Evolutionary conservation across 164 flowering plant genomes (phyloP), one percentile per base, ranked within the genome.

Genomic region (Akebia trifoliata): DNA sequence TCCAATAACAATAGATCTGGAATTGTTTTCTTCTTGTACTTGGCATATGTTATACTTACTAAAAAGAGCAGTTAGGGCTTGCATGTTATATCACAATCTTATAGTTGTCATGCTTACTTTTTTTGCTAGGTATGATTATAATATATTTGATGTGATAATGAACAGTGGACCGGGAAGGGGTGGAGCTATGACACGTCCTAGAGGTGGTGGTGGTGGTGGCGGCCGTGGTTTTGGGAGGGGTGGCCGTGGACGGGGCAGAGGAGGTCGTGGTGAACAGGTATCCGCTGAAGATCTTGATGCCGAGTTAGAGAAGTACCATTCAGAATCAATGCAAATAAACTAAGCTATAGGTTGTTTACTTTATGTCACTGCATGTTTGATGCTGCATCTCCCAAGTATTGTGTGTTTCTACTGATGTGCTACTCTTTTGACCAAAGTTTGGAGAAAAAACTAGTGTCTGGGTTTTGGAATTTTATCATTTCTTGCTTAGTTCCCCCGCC

Each of bases 211-310:
- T 17, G 53, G 55, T 7, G 46, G 48, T 31, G 75, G 89, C 61
- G 82, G 78, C 57, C 36, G 47, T 21, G 55, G 37, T 50, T 40
- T 53, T 52, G 76, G 75, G n/a, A 60, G 79, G 47, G 82, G n/a
- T n/a, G n/a, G n/a, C n/a, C n/a, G n/a, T 42, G 48, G 45, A 30
- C 20, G 49, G 39, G 68, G 72, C 20, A 60, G 54, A 30, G 68
- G 50, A 49, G 57, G 54, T 29, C 74, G 74, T 51, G 73, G 68
- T 38, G 85, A 80, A 45, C 68, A 70, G 46, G 47, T 78, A 17
- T 72, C 82, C 57, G 75, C 72, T 7, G 76, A 76, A 36, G 85
- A 78, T 69, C 80, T 83, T 39, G 85, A 83, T 72, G 82, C 84
- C 24, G 88, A 83, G 45, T 65, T 83, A 56, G 88, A 81, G 20